These are phyloP conservation scores for Pascua guehoae DNA, from an alignment of 1,284 basidiomycete genomes.

Conservation along the genomic window DNA sequence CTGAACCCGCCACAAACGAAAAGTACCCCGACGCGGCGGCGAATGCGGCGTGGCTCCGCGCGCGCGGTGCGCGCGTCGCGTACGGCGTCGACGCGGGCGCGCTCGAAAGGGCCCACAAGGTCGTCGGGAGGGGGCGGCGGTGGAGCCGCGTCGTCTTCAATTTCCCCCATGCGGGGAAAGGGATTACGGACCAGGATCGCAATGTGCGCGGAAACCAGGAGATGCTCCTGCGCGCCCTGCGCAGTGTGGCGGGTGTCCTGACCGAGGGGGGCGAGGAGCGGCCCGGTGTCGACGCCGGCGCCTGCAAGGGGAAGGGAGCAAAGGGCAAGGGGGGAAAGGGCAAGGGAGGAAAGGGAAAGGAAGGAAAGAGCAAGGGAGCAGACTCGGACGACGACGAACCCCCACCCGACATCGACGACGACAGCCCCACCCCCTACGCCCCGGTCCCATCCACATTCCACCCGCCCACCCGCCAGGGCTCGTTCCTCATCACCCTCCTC, in stretches of 20 bases:
- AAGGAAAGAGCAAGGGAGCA: slow-evolving; percentile 3
- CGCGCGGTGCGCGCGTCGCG: slow-evolving; percentile 65
- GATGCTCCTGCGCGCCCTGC: slow-evolving; percentile 79
- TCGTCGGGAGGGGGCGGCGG: slow-evolving; percentile 49
- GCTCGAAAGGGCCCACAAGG: slow-evolving; percentile 56
- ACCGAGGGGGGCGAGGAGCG: slow-evolving; percentile 51
- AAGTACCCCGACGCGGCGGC: slow-evolving; percentile 79
- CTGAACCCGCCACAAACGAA: slow-evolving; percentile 66
- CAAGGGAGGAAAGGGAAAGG: not conserved
- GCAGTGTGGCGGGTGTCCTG: slow-evolving; percentile 66
- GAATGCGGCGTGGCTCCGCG: slow-evolving; percentile 60
- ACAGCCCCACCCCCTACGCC: slow-evolving; percentile 40
- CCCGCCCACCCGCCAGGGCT: slow-evolving; percentile 48
- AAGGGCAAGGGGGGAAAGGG: slow-evolving; percentile 5
- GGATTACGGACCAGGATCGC: slow-evolving; percentile 89
- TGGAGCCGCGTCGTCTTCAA: slow-evolving; percentile 88
- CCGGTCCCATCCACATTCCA: slow-evolving; percentile 28
- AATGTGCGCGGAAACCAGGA: slow-evolving; percentile 90
- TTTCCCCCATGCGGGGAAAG: slow-evolving; percentile 91
- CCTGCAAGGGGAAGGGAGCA: slow-evolving; percentile 9
- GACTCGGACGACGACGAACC: slow-evolving; percentile 12
- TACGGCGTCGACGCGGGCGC: slow-evolving; percentile 83
- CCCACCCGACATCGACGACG: slow-evolving; percentile 48
- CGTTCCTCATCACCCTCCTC: slow-evolving; percentile 76
- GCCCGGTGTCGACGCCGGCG: too few relatives aligned